phyloP scores from a whole-genome alignment of 345 rosid genomes.

The Eucalyptus shirleyi region DNA sequence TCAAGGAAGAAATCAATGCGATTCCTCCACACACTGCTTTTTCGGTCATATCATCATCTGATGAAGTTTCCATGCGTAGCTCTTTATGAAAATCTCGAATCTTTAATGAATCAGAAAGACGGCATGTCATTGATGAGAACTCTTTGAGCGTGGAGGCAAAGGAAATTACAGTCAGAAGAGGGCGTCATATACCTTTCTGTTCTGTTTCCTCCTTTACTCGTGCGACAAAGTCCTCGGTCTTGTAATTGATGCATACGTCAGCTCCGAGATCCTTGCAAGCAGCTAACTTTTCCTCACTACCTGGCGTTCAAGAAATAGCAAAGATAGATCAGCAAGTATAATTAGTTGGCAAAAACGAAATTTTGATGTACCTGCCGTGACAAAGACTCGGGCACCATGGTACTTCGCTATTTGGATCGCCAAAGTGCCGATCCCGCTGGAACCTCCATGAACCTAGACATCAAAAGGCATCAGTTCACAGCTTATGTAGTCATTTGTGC shows the following conservation, averaged over 20 bases:
- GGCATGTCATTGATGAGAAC: background rate
- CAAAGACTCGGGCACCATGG: constrained; percentile 54
- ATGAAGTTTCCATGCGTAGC: background rate
- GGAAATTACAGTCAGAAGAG: background rate
- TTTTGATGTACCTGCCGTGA: constrained; percentile 59
- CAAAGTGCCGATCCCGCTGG: constrained; percentile 87
- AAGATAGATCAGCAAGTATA: background rate
- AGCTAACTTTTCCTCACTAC: constrained; percentile 69
- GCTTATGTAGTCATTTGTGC: background rate
- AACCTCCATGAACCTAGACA: constrained; percentile 74
- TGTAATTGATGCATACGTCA: constrained; percentile 83
- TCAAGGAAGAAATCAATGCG: background rate
- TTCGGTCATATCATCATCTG: background rate
- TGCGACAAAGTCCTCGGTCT: constrained; percentile 75
- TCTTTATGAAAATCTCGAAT: background rate
- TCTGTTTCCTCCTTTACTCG: constrained; percentile 69
- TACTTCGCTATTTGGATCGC: constrained; percentile 76
- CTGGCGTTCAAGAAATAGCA: constrained; percentile 2
- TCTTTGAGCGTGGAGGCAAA: background rate
- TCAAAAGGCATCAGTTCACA: background rate
- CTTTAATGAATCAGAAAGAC: background rate
- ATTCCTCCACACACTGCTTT: background rate
- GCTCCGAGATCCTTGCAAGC: constrained; percentile 85
- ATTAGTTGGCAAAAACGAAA: background rate
- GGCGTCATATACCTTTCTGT: constrained; percentile 38